These are phyloP conservation scores for Staphylotrichum longicolle DNA, from an alignment of 495 filamentous ascomycete genomes.

Conservation along the genomic window DNA sequence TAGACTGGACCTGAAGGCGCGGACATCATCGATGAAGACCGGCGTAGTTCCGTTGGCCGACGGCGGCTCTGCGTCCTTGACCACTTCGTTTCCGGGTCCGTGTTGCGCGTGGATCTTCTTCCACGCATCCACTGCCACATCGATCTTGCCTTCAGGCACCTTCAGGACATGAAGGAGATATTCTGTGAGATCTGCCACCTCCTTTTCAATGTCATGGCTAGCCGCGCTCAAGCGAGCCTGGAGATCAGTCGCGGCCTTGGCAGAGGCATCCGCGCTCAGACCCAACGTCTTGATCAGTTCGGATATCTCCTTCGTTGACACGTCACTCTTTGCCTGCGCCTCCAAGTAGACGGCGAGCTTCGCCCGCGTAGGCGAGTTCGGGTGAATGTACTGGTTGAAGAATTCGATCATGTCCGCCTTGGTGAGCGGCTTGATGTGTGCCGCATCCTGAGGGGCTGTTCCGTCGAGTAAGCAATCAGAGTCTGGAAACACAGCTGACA, in stretches of 20 bases:
- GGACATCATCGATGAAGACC: slow-evolving; percentile 66
- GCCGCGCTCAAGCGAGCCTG: slow-evolving; percentile 38
- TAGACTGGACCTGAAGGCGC: slow-evolving; percentile 71
- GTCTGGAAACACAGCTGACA: too few species aligned
- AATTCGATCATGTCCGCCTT: slow-evolving; percentile 79
- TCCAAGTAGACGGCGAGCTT: slow-evolving; percentile 82
- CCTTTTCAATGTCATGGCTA: slow-evolving; percentile 34
- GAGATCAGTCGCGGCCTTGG: slow-evolving; percentile 33
- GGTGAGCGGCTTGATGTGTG: slow-evolving; percentile 66
- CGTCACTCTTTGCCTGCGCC: slow-evolving; percentile 59
- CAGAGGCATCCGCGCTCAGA: slow-evolving; percentile 22
- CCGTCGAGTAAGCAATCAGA: too few species aligned
- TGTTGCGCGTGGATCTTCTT: slow-evolving; percentile 53
- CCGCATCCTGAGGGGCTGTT: slow-evolving; percentile 71
- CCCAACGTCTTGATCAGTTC: slow-evolving; percentile 46
- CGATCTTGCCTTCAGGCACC: slow-evolving; percentile 38
- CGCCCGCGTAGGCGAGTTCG: slow-evolving; percentile 66
- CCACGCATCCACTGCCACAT: slow-evolving; percentile 34
- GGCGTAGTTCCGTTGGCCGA: slow-evolving; percentile 46
- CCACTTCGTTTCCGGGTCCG: slow-evolving; percentile 37
- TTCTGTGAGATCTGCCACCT: slow-evolving; percentile 36
- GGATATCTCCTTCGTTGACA: slow-evolving; percentile 52
- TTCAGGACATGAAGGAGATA: slow-evolving; percentile 37
- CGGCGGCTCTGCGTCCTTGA: slow-evolving; percentile 42
- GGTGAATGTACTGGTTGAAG: slow-evolving; percentile 72